These are phyloP conservation scores for Curvularia sp. DNA, from an alignment of 2,329 filamentous ascomycete species.

Conservation along the genomic window DNA sequence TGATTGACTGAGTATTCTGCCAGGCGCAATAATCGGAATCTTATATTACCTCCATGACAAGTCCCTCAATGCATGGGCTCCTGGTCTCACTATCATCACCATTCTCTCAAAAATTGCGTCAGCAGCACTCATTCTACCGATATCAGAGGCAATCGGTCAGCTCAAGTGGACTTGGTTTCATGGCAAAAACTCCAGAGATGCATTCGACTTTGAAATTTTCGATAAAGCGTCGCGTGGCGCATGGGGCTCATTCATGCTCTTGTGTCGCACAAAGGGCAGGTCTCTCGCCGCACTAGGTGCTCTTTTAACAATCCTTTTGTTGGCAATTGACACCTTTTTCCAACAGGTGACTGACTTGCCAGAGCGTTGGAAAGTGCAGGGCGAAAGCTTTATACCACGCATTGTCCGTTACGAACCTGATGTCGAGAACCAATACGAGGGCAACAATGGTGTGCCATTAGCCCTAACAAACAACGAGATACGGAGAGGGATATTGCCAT, in stretches of 20 bases:
- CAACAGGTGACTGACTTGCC: slow-evolving; percentile 35
- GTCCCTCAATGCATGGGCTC: slow-evolving; percentile 42
- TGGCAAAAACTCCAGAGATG: slow-evolving; percentile 23
- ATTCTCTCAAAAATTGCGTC: slow-evolving; percentile 38
- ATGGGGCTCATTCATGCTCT: slow-evolving; percentile 31
- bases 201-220: slow-evolving; percentile 44
- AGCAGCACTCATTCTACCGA: slow-evolving; percentile 35
- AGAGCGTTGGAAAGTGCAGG: slow-evolving; percentile 17
- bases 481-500: not conserved
- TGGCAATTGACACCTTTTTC: slow-evolving; percentile 42
- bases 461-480: slow-evolving; percentile 4
- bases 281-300: slow-evolving; percentile 32
- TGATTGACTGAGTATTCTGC: not conserved
- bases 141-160: slow-evolving; percentile 41
- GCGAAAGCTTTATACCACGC: slow-evolving; percentile 25
- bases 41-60: slow-evolving; percentile 39
- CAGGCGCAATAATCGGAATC: slow-evolving; percentile 43
- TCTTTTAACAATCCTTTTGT: slow-evolving; percentile 26
- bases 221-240: slow-evolving; percentile 39
- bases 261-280: slow-evolving; percentile 29
- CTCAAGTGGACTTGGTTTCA: slow-evolving; percentile 45
- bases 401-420: slow-evolving; percentile 14
- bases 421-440: slow-evolving; percentile 2
- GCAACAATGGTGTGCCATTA: not conserved
- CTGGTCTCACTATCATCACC: slow-evolving; percentile 32